Conservation (phyloP, 441 rosid species). For the Arabidopsis hybrid region DNA sequence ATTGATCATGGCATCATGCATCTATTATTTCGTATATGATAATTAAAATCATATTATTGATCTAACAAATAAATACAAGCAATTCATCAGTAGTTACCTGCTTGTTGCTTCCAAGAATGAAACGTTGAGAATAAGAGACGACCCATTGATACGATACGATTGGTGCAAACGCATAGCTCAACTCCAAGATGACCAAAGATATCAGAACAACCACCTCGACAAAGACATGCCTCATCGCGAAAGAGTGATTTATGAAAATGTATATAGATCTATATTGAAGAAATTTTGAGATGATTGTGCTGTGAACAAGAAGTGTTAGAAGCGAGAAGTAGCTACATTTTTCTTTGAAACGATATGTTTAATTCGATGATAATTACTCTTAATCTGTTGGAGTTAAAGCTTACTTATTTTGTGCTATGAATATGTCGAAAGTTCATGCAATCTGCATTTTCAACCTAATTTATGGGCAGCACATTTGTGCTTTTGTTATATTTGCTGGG, state of each 20-base stretch:
- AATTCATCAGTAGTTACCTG: constrained; percentile 25
- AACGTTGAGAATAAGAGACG: constrained; percentile 43
- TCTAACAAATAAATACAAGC: not conserved
- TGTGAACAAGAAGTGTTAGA: not conserved
- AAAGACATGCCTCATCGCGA: constrained; percentile 23
- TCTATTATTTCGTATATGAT: not conserved
- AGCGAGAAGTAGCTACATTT: not conserved
- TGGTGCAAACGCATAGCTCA: constrained; percentile 39
- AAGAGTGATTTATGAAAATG: not conserved
- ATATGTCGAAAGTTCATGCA: constrained; percentile 30
- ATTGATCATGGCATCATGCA: not conserved
- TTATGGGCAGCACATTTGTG: not conserved
- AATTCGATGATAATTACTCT: not conserved
- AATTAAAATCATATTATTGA: no score
- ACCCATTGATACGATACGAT: constrained; percentile 38
- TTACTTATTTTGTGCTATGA: constrained; percentile 1
- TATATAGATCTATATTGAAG: not conserved
- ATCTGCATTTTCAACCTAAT: constrained; percentile 33
- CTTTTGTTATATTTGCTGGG: constrained; percentile 1
- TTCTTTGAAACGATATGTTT: not conserved
- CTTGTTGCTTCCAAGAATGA: constrained; percentile 36
- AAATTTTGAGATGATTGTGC: not conserved
- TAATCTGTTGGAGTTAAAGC: not conserved
- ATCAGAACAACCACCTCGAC: constrained; percentile 15
- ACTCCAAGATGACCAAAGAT: constrained; percentile 22